Conservation (phyloP, 2,329 filamentous ascomycete genomes). For the Sporothrix euskadiensis region DNA sequence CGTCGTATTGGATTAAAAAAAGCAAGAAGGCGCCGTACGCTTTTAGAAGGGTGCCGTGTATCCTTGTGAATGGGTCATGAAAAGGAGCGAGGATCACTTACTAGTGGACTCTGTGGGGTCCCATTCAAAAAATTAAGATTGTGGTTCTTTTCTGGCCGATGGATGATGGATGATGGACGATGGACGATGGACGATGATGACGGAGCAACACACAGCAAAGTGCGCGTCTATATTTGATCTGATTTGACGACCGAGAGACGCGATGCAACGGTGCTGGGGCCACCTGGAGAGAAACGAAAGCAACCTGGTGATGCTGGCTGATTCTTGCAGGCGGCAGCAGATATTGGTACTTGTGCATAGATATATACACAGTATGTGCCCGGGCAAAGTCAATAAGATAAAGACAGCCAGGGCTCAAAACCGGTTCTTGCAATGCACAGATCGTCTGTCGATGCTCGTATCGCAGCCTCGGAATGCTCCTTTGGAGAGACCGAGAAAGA, state of each 20-base stretch:
- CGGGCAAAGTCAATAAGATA: neutral
- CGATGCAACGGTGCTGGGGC: neutral
- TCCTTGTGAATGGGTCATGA: constrained; percentile 1
- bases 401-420: neutral
- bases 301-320: neutral
- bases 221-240: neutral
- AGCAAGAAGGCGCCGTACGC: neutral
- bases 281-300: neutral
- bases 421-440: constrained; percentile 1
- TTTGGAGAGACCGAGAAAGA: neutral
- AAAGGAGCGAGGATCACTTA: neutral
- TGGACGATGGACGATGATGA: neutral
- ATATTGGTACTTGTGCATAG: neutral
- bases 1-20: neutral
- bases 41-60: neutral
- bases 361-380: neutral
- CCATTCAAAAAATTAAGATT: constrained; percentile 14
- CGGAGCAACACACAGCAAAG: neutral
- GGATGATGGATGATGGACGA: neutral
- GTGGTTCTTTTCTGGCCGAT: neutral
- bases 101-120: neutral
- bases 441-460: neutral
- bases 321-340: neutral
- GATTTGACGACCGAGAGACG: neutral
- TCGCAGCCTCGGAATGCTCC: neutral